Evolutionary conservation across 805 yeast genomes (phyloP), one percentile per base, ranked within the genome.

Genomic region (Starmerella geochares): DNA sequence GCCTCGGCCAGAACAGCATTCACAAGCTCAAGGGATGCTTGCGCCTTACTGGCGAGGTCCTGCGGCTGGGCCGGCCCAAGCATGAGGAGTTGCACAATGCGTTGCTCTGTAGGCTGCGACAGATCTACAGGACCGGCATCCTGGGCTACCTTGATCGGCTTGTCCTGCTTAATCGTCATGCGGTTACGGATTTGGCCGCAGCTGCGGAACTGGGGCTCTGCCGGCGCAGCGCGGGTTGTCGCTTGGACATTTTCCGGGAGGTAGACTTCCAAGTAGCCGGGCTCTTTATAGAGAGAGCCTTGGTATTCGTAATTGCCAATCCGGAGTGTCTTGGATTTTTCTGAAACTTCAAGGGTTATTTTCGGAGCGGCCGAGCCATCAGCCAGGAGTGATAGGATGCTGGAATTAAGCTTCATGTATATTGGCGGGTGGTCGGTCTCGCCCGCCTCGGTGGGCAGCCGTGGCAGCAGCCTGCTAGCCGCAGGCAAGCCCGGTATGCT

Each of bases 181-280:
- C 60, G 52, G 43, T 49, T 52, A 11, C 43, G 24, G 4, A 58
- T 49, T 17, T 32, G 38, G 20, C 62, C 62, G 13, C 17, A 36
- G 31, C 52, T 49, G 20, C 52, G 49, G 52, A 47, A 57, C 8
- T 17, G 25, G 24, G 27, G 16, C 23, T 11, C 17, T 17, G 8
- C 31, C 4, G 4, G n/a, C 7, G n/a, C n/a, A 10, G 2, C 13
- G 8, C 16, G 8, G 9, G 40, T 25, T 3, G 14, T 29, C 6
- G 17, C 17, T 13, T n/a, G 33, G 23, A 9, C 29, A 23, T 39
- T n/a, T 24, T 43, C 49, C 11, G 58, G 53, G 2, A 44, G 29
- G 27, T 47, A 58, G 14, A 56, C 52, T 31, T 56, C 60, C 1
- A 56, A 45, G 11, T 44, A 28, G 21, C 60, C 62, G n/a, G 62